Evolutionary conservation across 108 stramenopile genomes (phyloP), one percentile per base, ranked within the genome.

Genomic region (Skeletonema marinoi): DNA sequence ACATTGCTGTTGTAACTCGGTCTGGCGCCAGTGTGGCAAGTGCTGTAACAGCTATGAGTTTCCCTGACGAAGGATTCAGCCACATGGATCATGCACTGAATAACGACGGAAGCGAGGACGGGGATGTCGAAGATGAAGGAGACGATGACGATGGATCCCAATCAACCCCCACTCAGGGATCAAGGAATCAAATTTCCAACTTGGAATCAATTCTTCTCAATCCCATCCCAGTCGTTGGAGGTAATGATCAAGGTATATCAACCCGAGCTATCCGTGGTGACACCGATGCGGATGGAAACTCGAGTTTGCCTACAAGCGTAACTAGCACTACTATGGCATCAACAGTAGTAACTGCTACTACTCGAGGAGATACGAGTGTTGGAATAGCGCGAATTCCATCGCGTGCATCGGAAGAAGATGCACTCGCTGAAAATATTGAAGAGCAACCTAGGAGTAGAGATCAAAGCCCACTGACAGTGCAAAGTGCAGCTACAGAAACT

Each of bases 1-100:
- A 82, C 54, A 82, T 82, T 66, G 79, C 79, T 3, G 85, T 85
- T 13, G 81, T 85, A 12, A 85, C 81, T 31, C 70, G 80, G 59
- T 86, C 85, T 63, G 83, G 86, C 70, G 83, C 83, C 13, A 84
- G 83, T 36, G 73, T 87, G 38, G 83, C 86, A 33, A 84, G 83
- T 75, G 86, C 71, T 54, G 86, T 87, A 10, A 87, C 86, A 6
- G 86, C 86, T 8, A 81, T 74, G 7, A 83, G 86, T 70, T 85
- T 85, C 74, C 58, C 77, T 7, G 80, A 85, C 9, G 80, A 62
- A 44, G 78, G 80, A 71, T 72, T 70, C 50, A 58, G 69, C 13
- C 74, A 74, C n/a, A 36, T 65, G 58, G 71, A 39, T 21, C 77
- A 83, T n/a, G 73, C 21, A 4, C 30, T 62, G 32, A 67, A 78